These are phyloP conservation scores for Leptographium flavum DNA, from an alignment of 2,329 filamentous ascomycete genomes.

Conservation along the genomic window DNA sequence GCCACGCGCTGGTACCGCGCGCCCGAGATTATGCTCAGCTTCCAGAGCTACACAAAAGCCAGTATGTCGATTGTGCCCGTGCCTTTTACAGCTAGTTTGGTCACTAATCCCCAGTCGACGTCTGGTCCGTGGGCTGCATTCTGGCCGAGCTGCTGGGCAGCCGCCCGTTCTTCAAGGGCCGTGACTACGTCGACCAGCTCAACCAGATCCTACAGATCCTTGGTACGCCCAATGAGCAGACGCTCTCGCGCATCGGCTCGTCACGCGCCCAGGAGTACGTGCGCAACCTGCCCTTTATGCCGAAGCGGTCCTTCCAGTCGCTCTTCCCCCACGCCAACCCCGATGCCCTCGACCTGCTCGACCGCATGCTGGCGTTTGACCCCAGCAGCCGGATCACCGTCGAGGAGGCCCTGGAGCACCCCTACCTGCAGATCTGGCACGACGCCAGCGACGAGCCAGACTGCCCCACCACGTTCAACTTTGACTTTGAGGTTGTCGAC, in stretches of 20 bases:
- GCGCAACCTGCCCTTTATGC: slow-evolving; percentile 87
- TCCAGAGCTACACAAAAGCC: slow-evolving; percentile 99
- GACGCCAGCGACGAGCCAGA: slow-evolving; percentile 90
- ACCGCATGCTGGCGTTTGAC: slow-evolving; percentile 96
- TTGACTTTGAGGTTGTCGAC: slow-evolving; percentile 95
- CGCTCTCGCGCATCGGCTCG: slow-evolving; percentile 82
- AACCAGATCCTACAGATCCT: slow-evolving; percentile 99
- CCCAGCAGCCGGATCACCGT: slow-evolving; percentile 86
- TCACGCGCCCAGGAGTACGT: slow-evolving; percentile 96
- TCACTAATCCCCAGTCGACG: slow-evolving; percentile 59
- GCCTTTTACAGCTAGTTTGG: no score
- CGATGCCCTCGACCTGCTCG: slow-evolving; percentile 85
- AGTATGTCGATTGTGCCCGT: no score
- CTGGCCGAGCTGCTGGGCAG: slow-evolving; percentile 90
- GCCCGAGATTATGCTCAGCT: slow-evolving; percentile 98
- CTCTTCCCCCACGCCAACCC: slow-evolving; percentile 93
- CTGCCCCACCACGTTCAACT: slow-evolving; percentile 91
- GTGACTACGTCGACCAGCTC: slow-evolving; percentile 97
- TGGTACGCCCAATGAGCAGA: slow-evolving; percentile 92
- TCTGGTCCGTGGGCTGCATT: slow-evolving; percentile 98
- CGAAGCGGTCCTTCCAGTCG: slow-evolving; percentile 75
- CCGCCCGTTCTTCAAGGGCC: slow-evolving; percentile 96
- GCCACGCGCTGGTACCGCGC: slow-evolving; percentile 92
- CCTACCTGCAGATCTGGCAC: slow-evolving; percentile 96
- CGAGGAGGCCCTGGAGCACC: slow-evolving; percentile 89